Evolutionary conservation across 805 yeast genomes (phyloP).

Genomic region (Candida chilensis): DNA sequence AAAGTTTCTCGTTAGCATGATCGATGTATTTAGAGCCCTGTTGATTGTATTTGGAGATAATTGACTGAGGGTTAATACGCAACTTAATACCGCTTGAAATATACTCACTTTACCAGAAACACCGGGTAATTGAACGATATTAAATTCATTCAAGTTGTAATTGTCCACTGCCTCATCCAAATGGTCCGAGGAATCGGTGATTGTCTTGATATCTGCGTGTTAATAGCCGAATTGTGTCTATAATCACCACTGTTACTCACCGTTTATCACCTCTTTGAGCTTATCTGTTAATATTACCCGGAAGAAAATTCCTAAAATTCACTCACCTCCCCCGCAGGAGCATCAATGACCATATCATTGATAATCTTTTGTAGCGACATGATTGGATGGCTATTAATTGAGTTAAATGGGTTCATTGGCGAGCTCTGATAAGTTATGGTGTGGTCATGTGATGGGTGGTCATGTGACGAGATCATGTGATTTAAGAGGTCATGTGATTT

Average conservation of each 20-base stretch:
- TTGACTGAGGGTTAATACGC: constrained; percentile 11
- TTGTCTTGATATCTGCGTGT: too few relatives aligned
- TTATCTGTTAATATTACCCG: too few relatives aligned
- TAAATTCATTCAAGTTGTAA: constrained; percentile 24
- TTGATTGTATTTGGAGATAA: constrained; percentile 41
- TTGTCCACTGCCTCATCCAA: constrained; percentile 20
- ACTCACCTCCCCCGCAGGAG: constrained; percentile 49
- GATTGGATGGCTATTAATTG: not conserved
- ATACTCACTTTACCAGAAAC: not conserved
- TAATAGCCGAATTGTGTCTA: constrained; percentile 23
- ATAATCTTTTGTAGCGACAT: constrained; percentile 13
- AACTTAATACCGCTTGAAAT: constrained; percentile 4
- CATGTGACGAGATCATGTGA: too few relatives aligned
- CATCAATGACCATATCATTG: constrained; percentile 29
- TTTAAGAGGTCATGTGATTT: too few relatives aligned
- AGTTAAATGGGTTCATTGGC: too few relatives aligned
- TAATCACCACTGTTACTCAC: constrained; percentile 30
- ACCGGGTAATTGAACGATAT: constrained; percentile 21
- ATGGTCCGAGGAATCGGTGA: too few relatives aligned
- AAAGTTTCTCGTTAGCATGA: constrained; percentile 31
- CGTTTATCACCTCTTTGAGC: constrained; percentile 18
- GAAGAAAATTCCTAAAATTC: too few relatives aligned
- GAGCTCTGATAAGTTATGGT: too few relatives aligned
- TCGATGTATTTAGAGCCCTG: constrained; percentile 45
- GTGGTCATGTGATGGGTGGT: too few relatives aligned